Evolutionary conservation across 352 stramenopile genomes (phyloP).

Genomic region (Phytopythium oedochilum): DNA sequence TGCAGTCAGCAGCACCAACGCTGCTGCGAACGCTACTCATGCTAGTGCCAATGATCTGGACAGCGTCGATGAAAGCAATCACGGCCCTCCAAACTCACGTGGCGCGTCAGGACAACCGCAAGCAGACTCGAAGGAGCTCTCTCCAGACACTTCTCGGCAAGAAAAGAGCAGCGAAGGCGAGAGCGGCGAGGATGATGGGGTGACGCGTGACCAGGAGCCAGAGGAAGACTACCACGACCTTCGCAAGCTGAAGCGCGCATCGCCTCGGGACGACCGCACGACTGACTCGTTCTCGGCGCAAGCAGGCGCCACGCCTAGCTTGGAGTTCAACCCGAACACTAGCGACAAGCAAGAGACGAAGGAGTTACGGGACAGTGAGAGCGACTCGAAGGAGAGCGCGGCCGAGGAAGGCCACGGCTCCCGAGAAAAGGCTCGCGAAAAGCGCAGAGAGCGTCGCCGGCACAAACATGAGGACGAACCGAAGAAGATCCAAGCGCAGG

Average conservation of each 20-base stretch:
- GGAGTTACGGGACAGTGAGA: slow-evolving; percentile 13
- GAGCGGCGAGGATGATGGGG: slow-evolving; percentile 21
- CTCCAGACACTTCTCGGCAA: slow-evolving; percentile 14
- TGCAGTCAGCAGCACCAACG: background rate
- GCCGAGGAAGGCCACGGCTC: slow-evolving; percentile 9
- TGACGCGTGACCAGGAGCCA: slow-evolving; percentile 2
- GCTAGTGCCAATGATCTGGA: slow-evolving; percentile 42
- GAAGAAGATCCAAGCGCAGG: slow-evolving; percentile 64
- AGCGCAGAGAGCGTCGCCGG: slow-evolving; percentile 44
- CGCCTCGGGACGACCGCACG: slow-evolving; percentile 23
- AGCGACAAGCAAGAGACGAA: slow-evolving; percentile 20
- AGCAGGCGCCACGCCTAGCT: background rate
- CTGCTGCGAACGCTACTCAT: background rate
- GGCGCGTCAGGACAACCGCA: background rate
- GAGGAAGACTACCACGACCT: slow-evolving; percentile 48
- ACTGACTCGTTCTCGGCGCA: slow-evolving; percentile 13
- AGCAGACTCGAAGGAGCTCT: slow-evolving; percentile 15
- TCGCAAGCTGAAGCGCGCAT: slow-evolving; percentile 38
- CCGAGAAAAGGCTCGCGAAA: slow-evolving; percentile 39
- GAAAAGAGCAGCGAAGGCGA: slow-evolving; percentile 16
- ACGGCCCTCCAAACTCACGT: slow-evolving; percentile 18
- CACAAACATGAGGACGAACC: slow-evolving; percentile 60
- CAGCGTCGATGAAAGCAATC: slow-evolving; percentile 58
- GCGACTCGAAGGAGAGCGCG: slow-evolving; percentile 26
- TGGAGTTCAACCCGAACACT: slow-evolving; percentile 16